These are phyloP conservation scores for Rugonectria rugulosa DNA, from an alignment of 2,329 filamentous ascomycete genomes.

Conservation along the genomic window DNA sequence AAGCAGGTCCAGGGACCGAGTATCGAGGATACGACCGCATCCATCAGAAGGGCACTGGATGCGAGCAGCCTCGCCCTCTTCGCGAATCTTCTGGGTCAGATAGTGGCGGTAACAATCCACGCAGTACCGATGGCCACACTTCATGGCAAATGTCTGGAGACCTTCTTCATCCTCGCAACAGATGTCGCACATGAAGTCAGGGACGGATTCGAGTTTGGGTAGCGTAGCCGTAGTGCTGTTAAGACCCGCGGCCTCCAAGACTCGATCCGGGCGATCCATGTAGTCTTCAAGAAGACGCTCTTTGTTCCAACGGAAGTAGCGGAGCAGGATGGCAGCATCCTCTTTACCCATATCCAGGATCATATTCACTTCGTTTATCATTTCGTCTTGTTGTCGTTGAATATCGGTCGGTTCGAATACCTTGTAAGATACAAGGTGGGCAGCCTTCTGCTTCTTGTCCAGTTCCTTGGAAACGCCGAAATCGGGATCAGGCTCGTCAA, in stretches of 20 bases:
- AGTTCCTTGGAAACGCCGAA: slow-evolving; percentile 67
- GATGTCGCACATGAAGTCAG: slow-evolving; percentile 90
- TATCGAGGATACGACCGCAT: slow-evolving; percentile 91
- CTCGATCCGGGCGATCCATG: slow-evolving; percentile 85
- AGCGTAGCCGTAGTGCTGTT: slow-evolving; percentile 67
- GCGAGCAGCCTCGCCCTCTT: slow-evolving; percentile 92
- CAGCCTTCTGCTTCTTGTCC: slow-evolving; percentile 72
- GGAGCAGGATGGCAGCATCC: slow-evolving; percentile 87
- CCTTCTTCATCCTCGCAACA: slow-evolving; percentile 88
- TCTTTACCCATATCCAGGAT: slow-evolving; percentile 90
- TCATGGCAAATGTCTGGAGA: slow-evolving; percentile 89
- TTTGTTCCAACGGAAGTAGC: slow-evolving; percentile 94
- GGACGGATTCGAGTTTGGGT: slow-evolving; percentile 73
- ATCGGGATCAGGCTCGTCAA: slow-evolving; percentile 64
- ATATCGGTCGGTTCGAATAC: slow-evolving; percentile 84
- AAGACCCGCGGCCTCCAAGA: slow-evolving; percentile 85
- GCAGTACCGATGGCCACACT: slow-evolving; percentile 93
- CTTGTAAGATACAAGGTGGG: slow-evolving; percentile 85
- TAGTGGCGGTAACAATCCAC: slow-evolving; percentile 93
- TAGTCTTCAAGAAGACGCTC: slow-evolving; percentile 94
- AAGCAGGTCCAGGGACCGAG: slow-evolving; percentile 83
- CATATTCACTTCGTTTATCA: slow-evolving; percentile 89
- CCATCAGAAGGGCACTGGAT: slow-evolving; percentile 92
- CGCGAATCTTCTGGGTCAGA: slow-evolving; percentile 88
- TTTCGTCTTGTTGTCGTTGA: slow-evolving; percentile 81